phyloP scores from a whole-genome alignment of 2,329 filamentous ascomycete genomes.

The Stromatinia cepivora region DNA sequence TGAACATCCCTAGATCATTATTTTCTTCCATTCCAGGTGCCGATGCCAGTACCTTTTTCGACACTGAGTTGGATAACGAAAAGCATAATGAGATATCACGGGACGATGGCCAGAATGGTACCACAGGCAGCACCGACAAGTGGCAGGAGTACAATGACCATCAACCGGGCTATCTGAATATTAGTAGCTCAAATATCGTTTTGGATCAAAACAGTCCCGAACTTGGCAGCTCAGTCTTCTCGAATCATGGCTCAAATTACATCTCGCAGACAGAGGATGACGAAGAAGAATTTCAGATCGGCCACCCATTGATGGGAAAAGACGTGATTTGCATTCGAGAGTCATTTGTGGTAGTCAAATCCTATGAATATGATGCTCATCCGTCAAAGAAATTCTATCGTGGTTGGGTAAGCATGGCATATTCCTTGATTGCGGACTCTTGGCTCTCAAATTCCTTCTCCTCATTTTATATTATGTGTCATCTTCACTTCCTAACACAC shows the following conservation, averaged over 20 bases:
- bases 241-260: neutral
- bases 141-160: neutral
- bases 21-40: neutral
- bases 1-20: neutral
- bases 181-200: too few species aligned
- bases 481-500: neutral
- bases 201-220: neutral
- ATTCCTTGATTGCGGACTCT: neutral
- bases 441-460: neutral
- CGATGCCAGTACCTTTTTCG: neutral
- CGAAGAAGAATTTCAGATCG: neutral
- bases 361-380: neutral
- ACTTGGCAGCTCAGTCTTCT: neutral
- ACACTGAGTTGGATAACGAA: neutral
- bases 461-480: neutral
- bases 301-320: conserved; percentile 4
- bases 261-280: neutral
- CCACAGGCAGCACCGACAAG: neutral
- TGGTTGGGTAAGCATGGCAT: neutral
- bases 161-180: neutral
- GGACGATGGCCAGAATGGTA: neutral
- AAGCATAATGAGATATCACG: too few species aligned
- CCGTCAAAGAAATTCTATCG: neutral
- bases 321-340: neutral
- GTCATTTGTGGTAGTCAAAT: neutral